Percentiles rank a stretch among this genome's conserved stretches.
phyloP scores from a whole-genome alignment of 2,329 filamentous ascomycete species.

The Xylaria sp. region DNA sequence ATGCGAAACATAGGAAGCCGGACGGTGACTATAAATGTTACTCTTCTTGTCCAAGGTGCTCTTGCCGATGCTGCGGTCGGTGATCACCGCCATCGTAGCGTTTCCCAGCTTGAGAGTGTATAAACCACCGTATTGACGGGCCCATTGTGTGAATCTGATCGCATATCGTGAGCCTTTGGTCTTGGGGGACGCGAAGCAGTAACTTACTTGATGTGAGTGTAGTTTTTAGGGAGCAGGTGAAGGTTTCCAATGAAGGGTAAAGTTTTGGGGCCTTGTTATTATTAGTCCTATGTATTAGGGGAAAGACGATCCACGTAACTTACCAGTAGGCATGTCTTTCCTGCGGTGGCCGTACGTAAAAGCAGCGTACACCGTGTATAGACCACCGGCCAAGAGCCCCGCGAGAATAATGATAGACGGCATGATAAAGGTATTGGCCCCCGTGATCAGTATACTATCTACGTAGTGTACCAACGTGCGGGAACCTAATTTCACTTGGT shows the following conservation, averaged over 20 bases:
- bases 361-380: too few relatives aligned
- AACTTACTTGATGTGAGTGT: slow-evolving; percentile 17
- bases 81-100: slow-evolving; percentile 50
- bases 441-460: too few relatives aligned
- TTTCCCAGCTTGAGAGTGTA: slow-evolving; percentile 43
- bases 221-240: slow-evolving; percentile 28
- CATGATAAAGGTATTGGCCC: too few relatives aligned
- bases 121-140: slow-evolving; percentile 38
- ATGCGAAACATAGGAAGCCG: slow-evolving; percentile 53
- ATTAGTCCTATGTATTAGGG: too few relatives aligned
- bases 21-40: slow-evolving; percentile 56
- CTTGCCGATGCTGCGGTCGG: slow-evolving; percentile 28
- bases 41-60: slow-evolving; percentile 56
- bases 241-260: slow-evolving; percentile 35
- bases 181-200: background rate
- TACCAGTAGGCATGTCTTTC: too few relatives aligned
- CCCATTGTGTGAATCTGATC: slow-evolving; percentile 55
- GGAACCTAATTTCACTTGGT: too few relatives aligned
- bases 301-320: too few relatives aligned
- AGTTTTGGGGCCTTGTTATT: background rate
- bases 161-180: background rate
- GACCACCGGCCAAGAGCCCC: too few relatives aligned
- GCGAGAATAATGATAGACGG: too few relatives aligned
- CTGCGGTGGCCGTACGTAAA: too few relatives aligned
- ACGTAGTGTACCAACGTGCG: too few relatives aligned